Base-by-base conservation (phyloP, 2,329 filamentous ascomycete species). In the Cladobotryum mycophilum region DNA sequence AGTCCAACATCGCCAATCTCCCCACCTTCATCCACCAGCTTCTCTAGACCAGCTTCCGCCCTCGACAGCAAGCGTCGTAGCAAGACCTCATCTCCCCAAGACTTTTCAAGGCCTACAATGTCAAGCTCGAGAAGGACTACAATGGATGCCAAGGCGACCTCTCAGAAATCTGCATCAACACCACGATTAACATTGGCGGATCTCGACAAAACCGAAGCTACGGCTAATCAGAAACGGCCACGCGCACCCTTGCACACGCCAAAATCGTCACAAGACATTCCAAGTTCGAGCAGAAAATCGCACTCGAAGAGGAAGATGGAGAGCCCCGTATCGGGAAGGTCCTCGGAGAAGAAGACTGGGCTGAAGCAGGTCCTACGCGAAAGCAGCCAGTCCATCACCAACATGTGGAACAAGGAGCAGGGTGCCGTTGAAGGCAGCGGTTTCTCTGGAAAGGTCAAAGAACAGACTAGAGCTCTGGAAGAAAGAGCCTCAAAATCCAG, bases 341-440 rank as follows among this genome's bases (percentile, higher is more conserved):
- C 44, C 44, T 4, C 55, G 48, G 49, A 68, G 53, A 58, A 61
- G 53, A 51, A 58, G 55, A 48, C 52, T 52, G 33, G 61, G 52
- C 42, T 62, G 50, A 74, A 76, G 35, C 73, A 75, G 48, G 79
- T 71, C 3, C 62, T 83, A n/a, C 77, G 70, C 49, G 78, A 76
- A 50, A 70, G 76, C 6, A 68, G 69, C 18, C 70, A 75, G 35
- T 69, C 72, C 1, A 60, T 80, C 6, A 70, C 75, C 0, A 76
- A 68, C 51, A 64, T 81, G 0, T 74, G 76, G 64, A 72, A 67
- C 48, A 80, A 75, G 46, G 76, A 80, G 0, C 56, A 63, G 18
- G 48, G 58, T 2, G 37, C 61, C 41, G 25, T 8, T 11, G 25
- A 55, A 64, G 52, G 43, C 58, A 52, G 45, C 11, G 40, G 43